A percentile compares a stretch with the other conserved stretches of the same genome.
Evolutionary conservation across 2,329 filamentous ascomycete species (phyloP).

Genomic region (Aplosporella prunicola): DNA sequence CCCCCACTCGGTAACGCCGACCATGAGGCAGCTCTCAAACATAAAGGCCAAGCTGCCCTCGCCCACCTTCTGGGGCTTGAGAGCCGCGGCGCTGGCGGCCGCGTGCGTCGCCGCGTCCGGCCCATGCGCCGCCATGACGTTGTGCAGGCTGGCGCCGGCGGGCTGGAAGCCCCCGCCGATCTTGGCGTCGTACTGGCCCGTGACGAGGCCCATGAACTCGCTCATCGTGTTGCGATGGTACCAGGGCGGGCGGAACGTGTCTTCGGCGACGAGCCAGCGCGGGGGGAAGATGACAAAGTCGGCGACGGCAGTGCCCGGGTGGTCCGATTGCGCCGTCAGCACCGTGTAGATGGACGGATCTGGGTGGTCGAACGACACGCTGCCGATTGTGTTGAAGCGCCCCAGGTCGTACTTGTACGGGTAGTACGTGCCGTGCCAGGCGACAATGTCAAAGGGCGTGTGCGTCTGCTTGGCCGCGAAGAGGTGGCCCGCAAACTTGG

Average conservation of each 20-base stretch:
- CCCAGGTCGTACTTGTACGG: slow-evolving; percentile 50
- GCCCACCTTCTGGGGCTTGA: slow-evolving; percentile 51
- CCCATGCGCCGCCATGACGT: slow-evolving; percentile 64
- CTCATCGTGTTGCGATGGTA: slow-evolving; percentile 64
- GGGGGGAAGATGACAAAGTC: slow-evolving; percentile 68
- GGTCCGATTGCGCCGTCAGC: slow-evolving; percentile 50
- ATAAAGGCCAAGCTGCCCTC: slow-evolving; percentile 59
- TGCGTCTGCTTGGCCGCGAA: slow-evolving; percentile 54
- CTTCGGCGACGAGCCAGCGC: slow-evolving; percentile 58
- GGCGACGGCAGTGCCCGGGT: slow-evolving; percentile 48
- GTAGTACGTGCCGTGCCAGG: slow-evolving; percentile 62
- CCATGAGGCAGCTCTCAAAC: slow-evolving; percentile 59
- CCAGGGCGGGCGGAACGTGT: slow-evolving; percentile 63
- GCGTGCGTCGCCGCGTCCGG: slow-evolving; percentile 52
- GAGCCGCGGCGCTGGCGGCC: slow-evolving; percentile 45
- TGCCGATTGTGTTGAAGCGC: slow-evolving; percentile 50
- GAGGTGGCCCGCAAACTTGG: slow-evolving; percentile 53
- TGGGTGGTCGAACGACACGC: slow-evolving; percentile 53
- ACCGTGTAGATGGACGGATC: slow-evolving; percentile 61
- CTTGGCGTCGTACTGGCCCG: slow-evolving; percentile 53
- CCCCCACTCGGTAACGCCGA: slow-evolving; percentile 64
- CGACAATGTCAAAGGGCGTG: slow-evolving; percentile 61
- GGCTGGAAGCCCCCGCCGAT: slow-evolving; percentile 50
- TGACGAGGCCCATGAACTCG: slow-evolving; percentile 59
- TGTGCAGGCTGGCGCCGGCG: slow-evolving; percentile 57